Evolutionary conservation across 352 stramenopile species (phyloP), one percentile per base, ranked within the genome.

Genomic region (Pythium aristosporum): DNA sequence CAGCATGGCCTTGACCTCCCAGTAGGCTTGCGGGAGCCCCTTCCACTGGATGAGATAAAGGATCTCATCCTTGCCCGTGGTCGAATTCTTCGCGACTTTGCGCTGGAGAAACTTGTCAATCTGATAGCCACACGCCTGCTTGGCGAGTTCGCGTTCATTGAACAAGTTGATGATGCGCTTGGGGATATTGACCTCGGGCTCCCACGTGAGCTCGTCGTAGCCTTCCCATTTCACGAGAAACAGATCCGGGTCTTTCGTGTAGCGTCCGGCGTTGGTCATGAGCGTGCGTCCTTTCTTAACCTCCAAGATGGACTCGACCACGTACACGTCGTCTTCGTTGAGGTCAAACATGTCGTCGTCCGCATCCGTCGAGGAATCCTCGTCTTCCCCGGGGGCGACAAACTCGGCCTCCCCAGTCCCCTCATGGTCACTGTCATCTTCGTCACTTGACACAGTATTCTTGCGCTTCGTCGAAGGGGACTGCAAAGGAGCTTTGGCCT

Each of bases 131-230:
- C 81, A 84, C 2, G 61, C 25, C 7, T 71, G 65, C 49, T 90
- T 92, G 32, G 67, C 62, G 8, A 67, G 61, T 43, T 90, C 75
- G 13, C 79, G 83, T 16, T 77, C 68, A 36, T 69, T 73, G 47
- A 87, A 92, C 47, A 87, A 80, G 2, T 81, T 64, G 53, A 92
- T 74, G 6, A 92, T 67, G 2, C 75, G 78, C 9, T 74, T 74
- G 6, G 83, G 84, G 49, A 92, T 88, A 53, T 92, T 91, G 9
- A 71, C 57, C 13, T 87, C 76, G 0, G 84, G 81, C 44, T 92
- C 84, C 84, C 84, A 92, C 28, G 84, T 92, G 7, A 92, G 69
- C 60, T 92, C 84, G 36, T 92, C 68, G 68, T 91, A 92, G 39
- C 76, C 75, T 53, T 88, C 81, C 84, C 84, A 92, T 47, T 92